phyloP scores from a whole-genome alignment of 257 asterid species.

The Ajuga chamaepitys region DNA sequence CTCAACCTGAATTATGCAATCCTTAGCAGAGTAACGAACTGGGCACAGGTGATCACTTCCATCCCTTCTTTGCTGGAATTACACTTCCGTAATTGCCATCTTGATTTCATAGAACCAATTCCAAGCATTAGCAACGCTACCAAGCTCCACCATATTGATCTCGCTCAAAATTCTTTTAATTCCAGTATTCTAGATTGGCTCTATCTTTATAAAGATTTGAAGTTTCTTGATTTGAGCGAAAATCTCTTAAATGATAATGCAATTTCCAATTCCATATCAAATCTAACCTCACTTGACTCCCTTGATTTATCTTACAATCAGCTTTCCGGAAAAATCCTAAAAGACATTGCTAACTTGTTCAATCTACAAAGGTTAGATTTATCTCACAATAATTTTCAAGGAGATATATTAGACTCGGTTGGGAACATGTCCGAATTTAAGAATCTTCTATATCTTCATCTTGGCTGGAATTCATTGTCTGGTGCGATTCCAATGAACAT shows the following conservation, averaged over 20 bases:
- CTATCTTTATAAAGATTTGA: conserved; percentile 10
- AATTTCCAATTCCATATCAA: conserved; percentile 15
- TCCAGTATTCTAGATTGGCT: conserved; percentile 25
- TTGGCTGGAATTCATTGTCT: too few species aligned
- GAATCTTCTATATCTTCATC: too few species aligned
- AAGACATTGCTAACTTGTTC: conserved; percentile 8
- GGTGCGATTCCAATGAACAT: too few species aligned
- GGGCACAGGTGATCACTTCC: too few species aligned
- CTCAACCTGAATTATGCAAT: background rate
- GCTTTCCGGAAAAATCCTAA: conserved; percentile 23
- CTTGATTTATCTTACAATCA: conserved; percentile 1
- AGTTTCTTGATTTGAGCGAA: background rate
- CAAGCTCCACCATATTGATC: background rate
- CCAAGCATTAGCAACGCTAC: background rate
- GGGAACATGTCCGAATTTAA: background rate
- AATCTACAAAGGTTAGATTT: background rate
- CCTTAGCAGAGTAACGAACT: background rate
- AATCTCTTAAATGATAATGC: conserved; percentile 16
- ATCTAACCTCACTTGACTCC: conserved; percentile 14
- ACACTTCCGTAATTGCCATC: background rate
- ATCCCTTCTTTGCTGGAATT: too few species aligned
- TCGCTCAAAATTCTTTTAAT: conserved; percentile 4
- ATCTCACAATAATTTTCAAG: background rate
- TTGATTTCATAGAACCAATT: conserved; percentile 8
- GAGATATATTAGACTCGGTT: background rate